These are phyloP conservation scores for Jamesozyma jinghongensis DNA, from an alignment of 805 yeast species.

Conservation along the genomic window DNA sequence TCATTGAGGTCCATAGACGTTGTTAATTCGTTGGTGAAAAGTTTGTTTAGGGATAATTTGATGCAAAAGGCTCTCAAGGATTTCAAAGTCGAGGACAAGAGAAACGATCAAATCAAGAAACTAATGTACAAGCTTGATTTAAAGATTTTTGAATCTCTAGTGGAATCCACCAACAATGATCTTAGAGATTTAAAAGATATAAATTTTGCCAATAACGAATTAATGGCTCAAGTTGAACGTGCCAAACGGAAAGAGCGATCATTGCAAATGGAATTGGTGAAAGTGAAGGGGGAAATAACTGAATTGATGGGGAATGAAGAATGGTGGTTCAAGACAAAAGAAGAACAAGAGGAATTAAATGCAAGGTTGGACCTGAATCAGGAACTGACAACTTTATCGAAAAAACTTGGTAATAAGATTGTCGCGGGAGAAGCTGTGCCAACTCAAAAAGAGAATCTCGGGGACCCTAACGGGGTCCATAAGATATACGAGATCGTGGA, in stretches of 20 bases:
- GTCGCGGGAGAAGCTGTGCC: too few relatives aligned
- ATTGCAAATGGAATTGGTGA: background rate
- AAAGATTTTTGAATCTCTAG: slow-evolving; percentile 17
- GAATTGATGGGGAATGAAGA: slow-evolving; percentile 1
- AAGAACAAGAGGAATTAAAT: background rate
- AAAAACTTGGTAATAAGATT: background rate
- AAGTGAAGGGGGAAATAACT: background rate
- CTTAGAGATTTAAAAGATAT: slow-evolving; percentile 26
- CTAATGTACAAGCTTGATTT: slow-evolving; percentile 23
- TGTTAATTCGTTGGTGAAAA: slow-evolving; percentile 13
- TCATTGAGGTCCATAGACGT: slow-evolving; percentile 23
- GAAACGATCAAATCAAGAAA: slow-evolving; percentile 8
- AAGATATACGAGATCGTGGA: too few relatives aligned
- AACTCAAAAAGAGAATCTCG: too few relatives aligned
- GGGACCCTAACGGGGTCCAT: too few relatives aligned
- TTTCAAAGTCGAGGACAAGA: slow-evolving; percentile 8
- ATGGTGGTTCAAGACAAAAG: background rate
- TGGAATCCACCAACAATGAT: slow-evolving; percentile 16
- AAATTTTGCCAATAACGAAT: slow-evolving; percentile 25
- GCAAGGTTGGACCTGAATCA: background rate
- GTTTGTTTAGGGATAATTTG: slow-evolving; percentile 17
- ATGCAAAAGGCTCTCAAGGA: slow-evolving; percentile 20
- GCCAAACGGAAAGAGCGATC: background rate
- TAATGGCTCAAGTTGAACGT: slow-evolving; percentile 2
- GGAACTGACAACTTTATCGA: background rate